Conservation (phyloP, 345 rosid genomes). For the Arabis hirsuta region DNA sequence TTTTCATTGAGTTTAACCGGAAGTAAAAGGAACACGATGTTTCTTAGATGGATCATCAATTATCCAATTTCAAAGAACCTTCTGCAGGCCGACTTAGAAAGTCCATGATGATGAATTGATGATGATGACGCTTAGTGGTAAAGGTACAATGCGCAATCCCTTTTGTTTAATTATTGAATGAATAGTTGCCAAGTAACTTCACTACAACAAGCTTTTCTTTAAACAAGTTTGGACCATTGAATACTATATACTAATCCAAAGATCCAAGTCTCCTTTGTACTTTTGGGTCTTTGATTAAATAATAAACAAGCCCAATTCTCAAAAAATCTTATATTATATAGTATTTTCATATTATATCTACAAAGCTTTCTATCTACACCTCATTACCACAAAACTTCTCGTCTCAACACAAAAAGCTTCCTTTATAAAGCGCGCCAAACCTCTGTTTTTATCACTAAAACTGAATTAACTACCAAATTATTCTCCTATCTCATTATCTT, state of each 20-base stretch:
- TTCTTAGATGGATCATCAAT: too few relatives aligned
- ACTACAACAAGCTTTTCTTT: neutral
- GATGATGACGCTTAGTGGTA: too few relatives aligned
- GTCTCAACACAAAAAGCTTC: constrained; percentile 7
- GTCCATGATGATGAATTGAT: too few relatives aligned
- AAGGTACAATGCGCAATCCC: neutral
- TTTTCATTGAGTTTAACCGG: constrained; percentile 2
- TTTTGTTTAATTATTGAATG: constrained; percentile 1
- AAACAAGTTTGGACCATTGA: constrained; percentile 21
- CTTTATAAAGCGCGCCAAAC: constrained; percentile 24
- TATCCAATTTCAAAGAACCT: too few relatives aligned
- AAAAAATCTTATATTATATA: neutral
- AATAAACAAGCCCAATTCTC: too few relatives aligned
- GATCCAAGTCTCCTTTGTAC: neutral
- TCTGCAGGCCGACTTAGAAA: too few relatives aligned
- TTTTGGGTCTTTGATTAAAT: neutral
- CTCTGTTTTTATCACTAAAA: constrained; percentile 19
- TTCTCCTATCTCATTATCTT: neutral
- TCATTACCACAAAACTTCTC: constrained; percentile 36
- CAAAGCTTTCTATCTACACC: constrained; percentile 39
- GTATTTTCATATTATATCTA: neutral
- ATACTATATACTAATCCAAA: neutral
- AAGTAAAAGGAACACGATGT: too few relatives aligned
- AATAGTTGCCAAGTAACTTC: constrained; percentile 36
- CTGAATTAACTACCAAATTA: constrained; percentile 26